phyloP scores from a whole-genome alignment of 768 basidiomycete genomes.

The Psilocybe cubensis region DNA sequence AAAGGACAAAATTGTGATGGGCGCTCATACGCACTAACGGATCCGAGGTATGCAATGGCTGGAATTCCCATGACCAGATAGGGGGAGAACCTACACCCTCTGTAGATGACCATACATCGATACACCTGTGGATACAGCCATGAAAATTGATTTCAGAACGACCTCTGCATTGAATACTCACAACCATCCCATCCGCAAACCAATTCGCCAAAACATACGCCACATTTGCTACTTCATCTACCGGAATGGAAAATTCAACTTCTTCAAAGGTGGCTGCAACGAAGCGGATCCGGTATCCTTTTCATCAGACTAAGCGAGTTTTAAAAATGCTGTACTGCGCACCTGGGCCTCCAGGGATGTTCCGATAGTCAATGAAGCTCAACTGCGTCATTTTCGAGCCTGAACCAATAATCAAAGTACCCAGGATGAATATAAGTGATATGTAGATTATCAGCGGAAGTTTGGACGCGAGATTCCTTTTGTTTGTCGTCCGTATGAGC shows the following conservation, averaged over 20 bases:
- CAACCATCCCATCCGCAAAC: not conserved
- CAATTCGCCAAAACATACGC: not conserved
- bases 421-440: not conserved
- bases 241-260: not conserved
- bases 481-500: not conserved
- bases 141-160: not conserved
- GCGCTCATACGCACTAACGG: not conserved
- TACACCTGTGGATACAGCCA: not conserved
- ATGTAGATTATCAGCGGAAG: not conserved
- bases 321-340: not conserved
- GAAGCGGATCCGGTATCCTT: no score
- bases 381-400: not conserved
- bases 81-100: not conserved
- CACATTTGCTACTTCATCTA: not conserved
- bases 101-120: not conserved
- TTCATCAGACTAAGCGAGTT: no score
- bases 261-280: not conserved
- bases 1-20: not conserved
- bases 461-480: not conserved
- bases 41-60: not conserved
- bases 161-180: not conserved
- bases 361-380: not conserved
- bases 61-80: not conserved
- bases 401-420: not conserved
- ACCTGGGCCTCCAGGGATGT: not conserved